phyloP scores from a whole-genome alignment of 2,329 filamentous ascomycete species.

The Ascochyta pisi region DNA sequence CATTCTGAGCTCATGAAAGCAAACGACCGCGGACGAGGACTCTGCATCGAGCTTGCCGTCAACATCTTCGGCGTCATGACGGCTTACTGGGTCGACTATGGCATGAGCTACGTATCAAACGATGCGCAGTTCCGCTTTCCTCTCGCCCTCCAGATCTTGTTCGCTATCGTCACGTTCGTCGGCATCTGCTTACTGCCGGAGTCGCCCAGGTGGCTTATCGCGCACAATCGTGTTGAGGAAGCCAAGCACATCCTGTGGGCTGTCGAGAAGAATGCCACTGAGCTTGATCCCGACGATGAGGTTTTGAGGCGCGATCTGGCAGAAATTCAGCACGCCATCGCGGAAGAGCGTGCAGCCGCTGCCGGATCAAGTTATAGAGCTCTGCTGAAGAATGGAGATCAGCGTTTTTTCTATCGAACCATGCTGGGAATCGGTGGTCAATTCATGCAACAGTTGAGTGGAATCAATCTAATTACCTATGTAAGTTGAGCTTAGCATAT shows the following conservation, averaged over 20 bases:
- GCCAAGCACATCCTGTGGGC: constrained; percentile 22
- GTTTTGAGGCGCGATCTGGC: constrained; percentile 46
- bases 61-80: constrained; percentile 27
- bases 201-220: constrained; percentile 56
- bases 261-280: constrained; percentile 33
- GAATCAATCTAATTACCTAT: constrained; percentile 28
- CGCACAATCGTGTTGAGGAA: constrained; percentile 54
- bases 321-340: not conserved
- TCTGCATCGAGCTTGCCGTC: constrained; percentile 22
- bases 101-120: constrained; percentile 17
- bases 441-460: constrained; percentile 55
- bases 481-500: not conserved
- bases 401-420: constrained; percentile 52
- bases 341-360: constrained; percentile 31
- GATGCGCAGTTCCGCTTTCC: constrained; percentile 51
- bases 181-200: constrained; percentile 29
- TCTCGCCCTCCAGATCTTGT: constrained; percentile 62
- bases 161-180: constrained; percentile 31
- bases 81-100: constrained; percentile 26
- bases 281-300: constrained; percentile 47
- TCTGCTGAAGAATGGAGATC: constrained; percentile 53
- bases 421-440: constrained; percentile 54
- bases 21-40: constrained; percentile 23
- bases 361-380: constrained; percentile 40
- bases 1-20: constrained; percentile 49